Percentiles rank a stretch among this genome's conserved stretches.
Conservation (phyloP, 1,284 basidiomycete genomes). For the Gymnopus androsaceus region DNA sequence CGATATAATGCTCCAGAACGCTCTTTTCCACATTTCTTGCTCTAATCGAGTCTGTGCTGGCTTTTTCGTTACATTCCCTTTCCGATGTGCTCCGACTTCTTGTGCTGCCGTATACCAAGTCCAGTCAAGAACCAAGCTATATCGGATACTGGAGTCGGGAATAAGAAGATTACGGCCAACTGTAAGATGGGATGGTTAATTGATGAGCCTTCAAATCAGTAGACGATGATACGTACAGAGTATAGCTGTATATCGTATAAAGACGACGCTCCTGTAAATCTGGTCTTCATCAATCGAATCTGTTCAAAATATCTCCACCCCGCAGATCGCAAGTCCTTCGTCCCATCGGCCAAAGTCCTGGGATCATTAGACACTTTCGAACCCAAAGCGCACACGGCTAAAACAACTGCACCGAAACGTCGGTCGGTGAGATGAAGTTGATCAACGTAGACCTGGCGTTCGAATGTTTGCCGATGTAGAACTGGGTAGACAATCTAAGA, state of each 20-base stretch:
- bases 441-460: conserved; percentile 1
- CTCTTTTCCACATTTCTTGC: conserved; percentile 9
- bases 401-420: conserved; percentile 6
- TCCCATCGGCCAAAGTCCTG: not conserved
- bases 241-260: conserved; percentile 8
- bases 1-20: conserved; percentile 9
- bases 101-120: conserved; percentile 8
- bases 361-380: conserved; percentile 4
- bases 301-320: conserved; percentile 55
- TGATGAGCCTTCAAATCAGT: not conserved
- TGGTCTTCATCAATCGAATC: conserved; percentile 24
- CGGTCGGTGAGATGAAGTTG: conserved; percentile 6
- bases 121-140: not conserved
- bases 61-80: not conserved
- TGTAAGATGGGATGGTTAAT: not conserved
- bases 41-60: not conserved
- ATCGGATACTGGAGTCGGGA: not conserved
- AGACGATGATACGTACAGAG: not conserved
- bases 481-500: conserved; percentile 1
- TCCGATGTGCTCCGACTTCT: conserved; percentile 6
- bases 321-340: conserved; percentile 20
- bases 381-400: conserved; percentile 9
- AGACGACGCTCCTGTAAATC: not conserved
- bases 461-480: conserved; percentile 9
- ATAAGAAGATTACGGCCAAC: conserved; percentile 4